phyloP scores from a whole-genome alignment of 805 yeast species.

The Saturnispora saitoi region DNA sequence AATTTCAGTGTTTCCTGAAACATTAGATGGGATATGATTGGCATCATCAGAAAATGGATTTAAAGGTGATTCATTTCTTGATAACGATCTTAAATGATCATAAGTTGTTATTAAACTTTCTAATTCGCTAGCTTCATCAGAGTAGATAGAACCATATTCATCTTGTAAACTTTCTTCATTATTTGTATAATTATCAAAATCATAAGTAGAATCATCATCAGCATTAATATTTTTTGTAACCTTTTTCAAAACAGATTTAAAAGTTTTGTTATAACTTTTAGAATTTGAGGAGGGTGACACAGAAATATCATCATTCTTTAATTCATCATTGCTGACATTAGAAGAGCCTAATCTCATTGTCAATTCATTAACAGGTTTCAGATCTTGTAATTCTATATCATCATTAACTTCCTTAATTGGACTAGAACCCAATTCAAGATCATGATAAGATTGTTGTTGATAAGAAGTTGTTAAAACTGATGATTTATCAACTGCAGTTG shows the following conservation, averaged over 20 bases:
- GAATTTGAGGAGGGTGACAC: background rate
- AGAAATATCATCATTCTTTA: background rate
- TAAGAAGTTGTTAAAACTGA: background rate
- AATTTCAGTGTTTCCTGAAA: background rate
- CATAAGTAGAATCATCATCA: conserved; percentile 9
- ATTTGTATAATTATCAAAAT: conserved; percentile 1
- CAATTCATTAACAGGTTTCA: background rate
- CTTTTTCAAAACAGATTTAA: conserved; percentile 14
- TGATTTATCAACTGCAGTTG: background rate
- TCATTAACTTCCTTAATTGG: background rate
- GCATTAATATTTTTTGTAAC: conserved; percentile 2
- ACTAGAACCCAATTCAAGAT: background rate
- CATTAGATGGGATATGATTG: background rate
- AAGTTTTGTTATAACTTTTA: background rate
- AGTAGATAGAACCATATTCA: background rate
- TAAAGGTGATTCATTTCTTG: background rate
- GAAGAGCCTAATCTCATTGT: background rate
- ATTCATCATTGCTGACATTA: background rate
- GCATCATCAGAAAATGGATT: background rate
- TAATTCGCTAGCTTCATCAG: background rate
- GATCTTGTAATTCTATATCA: conserved; percentile 2
- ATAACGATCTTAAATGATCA: conserved; percentile 1
- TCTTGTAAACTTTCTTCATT: background rate
- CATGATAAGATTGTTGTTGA: background rate
- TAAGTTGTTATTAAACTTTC: conserved; percentile 39